phyloP scores from a whole-genome alignment of 768 basidiomycete species.

The Russula emetica region DNA sequence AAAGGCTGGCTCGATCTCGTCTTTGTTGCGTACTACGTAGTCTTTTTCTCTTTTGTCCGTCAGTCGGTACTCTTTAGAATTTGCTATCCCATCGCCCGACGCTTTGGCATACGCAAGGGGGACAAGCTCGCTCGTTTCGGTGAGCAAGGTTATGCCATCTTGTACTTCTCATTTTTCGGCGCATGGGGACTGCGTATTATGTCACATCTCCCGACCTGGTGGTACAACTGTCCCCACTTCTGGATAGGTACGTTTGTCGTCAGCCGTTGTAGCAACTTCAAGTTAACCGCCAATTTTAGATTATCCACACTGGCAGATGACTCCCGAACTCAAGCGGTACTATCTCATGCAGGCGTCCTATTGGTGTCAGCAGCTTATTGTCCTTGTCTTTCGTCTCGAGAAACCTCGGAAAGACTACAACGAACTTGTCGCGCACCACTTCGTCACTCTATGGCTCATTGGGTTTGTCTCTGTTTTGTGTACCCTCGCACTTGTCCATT shows the following conservation, averaged over 20 bases:
- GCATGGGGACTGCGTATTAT: constrained; percentile 78
- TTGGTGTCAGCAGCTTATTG: constrained; percentile 91
- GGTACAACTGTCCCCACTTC: constrained; percentile 78
- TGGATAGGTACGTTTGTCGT: constrained; percentile 60
- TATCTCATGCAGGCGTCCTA: constrained; percentile 92
- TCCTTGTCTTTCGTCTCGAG: constrained; percentile 80
- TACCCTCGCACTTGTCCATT: not conserved
- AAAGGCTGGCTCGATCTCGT: constrained; percentile 72
- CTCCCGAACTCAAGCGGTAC: constrained; percentile 78
- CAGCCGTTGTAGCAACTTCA: not conserved
- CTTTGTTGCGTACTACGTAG: constrained; percentile 78
- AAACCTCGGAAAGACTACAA: constrained; percentile 90
- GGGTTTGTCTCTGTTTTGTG: constrained; percentile 48
- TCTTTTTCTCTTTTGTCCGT: constrained; percentile 86
- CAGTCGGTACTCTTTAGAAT: constrained; percentile 66
- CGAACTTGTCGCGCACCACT: constrained; percentile 85
- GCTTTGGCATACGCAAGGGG: constrained; percentile 62
- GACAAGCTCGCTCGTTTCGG: constrained; percentile 78
- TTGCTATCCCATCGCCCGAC: constrained; percentile 61
- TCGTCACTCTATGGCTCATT: constrained; percentile 92
- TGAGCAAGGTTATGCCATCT: constrained; percentile 83
- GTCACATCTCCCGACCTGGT: constrained; percentile 75
- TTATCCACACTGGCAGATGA: constrained; percentile 90
- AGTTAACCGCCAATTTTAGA: constrained; percentile 40
- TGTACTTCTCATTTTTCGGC: constrained; percentile 74